These are phyloP conservation scores for Fusarium sororula DNA, from an alignment of 2,329 filamentous ascomycete genomes.

Conservation along the genomic window DNA sequence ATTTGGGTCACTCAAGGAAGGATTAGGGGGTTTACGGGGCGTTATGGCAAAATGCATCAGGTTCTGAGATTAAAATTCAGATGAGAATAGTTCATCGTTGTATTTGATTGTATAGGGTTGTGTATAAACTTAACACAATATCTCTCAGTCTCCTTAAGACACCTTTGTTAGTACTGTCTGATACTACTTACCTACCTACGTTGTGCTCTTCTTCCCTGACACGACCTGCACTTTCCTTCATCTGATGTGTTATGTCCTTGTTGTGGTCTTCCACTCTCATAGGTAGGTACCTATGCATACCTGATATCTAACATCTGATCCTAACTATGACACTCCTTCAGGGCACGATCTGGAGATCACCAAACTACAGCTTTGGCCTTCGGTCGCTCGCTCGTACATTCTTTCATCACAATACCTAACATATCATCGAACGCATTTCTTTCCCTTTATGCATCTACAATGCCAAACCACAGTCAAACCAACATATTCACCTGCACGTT, in stretches of 20 bases:
- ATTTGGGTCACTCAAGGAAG: slow-evolving; percentile 27
- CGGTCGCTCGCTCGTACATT: background rate
- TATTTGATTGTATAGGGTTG: slow-evolving; percentile 21
- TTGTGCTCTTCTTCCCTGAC: background rate
- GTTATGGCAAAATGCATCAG: slow-evolving; percentile 38
- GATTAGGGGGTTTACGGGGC: slow-evolving; percentile 30
- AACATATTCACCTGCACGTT: slow-evolving; percentile 64
- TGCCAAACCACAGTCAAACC: slow-evolving; percentile 11
- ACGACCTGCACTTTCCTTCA: slow-evolving; percentile 1
- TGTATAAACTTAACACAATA: slow-evolving; percentile 2
- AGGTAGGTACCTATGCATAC: background rate
- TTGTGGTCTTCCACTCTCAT: background rate
- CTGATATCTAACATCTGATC: background rate
- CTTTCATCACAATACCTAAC: background rate
- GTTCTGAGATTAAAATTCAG: slow-evolving; percentile 38
- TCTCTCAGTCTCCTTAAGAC: background rate
- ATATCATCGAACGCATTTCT: background rate
- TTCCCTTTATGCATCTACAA: slow-evolving; percentile 1
- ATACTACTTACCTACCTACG: background rate
- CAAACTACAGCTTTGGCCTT: background rate
- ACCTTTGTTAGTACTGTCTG: background rate
- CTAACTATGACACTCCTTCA: background rate
- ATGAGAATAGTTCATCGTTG: slow-evolving; percentile 31
- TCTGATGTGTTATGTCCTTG: no score
- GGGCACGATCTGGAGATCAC: background rate